Evolutionary conservation across 2,329 filamentous ascomycete genomes (phyloP).

Genomic region (Rhynchosporium agropyri): DNA sequence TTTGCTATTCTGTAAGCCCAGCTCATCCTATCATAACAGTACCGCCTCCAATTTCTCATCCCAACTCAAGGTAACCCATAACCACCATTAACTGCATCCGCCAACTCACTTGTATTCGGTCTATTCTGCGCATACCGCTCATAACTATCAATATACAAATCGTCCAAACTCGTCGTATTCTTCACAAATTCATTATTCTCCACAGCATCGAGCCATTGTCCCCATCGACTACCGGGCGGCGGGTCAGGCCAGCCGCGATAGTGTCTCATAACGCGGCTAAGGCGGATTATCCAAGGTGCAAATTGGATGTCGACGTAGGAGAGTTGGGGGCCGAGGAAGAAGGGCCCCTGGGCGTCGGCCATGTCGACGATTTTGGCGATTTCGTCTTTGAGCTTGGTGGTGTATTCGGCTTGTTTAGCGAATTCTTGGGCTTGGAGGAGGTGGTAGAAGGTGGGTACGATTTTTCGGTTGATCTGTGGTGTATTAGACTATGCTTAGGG

Average conservation of each 20-base stretch:
- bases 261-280: constrained; percentile 44
- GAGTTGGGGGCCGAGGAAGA: constrained; percentile 43
- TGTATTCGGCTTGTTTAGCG: constrained; percentile 59
- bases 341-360: constrained; percentile 42
- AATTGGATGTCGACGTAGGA: constrained; percentile 46
- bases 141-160: constrained; percentile 70
- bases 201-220: constrained; percentile 44
- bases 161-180: constrained; percentile 46
- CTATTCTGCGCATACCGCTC: constrained; percentile 67
- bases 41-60: background rate
- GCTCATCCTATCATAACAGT: background rate
- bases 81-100: constrained; percentile 61
- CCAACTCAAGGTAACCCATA: constrained; percentile 38
- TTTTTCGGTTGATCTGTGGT: constrained; percentile 70
- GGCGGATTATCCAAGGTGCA: constrained; percentile 47
- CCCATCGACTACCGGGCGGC: constrained; percentile 43
- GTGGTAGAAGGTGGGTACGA: constrained; percentile 76
- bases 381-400: constrained; percentile 64
- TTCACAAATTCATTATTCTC: constrained; percentile 45
- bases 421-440: constrained; percentile 67
- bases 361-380: constrained; percentile 53
- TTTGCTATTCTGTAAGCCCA: background rate
- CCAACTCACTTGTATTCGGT: constrained; percentile 59
- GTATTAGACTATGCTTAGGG: constrained; percentile 18
- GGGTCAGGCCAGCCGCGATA: constrained; percentile 46